A percentile compares a stretch with the other conserved stretches of the same genome.
Conservation (phyloP, 768 basidiomycete species). For the Thelephora aurantiotincta region DNA sequence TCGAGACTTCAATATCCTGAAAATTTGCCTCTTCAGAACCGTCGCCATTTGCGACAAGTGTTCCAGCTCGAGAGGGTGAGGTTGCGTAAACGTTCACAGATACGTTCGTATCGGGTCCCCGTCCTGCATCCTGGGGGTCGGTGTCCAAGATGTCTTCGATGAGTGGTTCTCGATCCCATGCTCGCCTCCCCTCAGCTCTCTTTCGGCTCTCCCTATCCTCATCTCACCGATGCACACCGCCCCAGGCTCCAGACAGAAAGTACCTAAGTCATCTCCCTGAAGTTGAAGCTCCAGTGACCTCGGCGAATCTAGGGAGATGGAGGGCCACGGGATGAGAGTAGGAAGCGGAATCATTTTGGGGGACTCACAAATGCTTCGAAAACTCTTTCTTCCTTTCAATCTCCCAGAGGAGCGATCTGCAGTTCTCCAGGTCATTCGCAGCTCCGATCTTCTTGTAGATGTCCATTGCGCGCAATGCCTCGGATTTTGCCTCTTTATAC, state of each 20-base stretch:
- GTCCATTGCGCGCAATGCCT: no score
- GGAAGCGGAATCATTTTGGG: no score
- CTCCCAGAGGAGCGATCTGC: no score
- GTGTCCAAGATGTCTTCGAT: slow-evolving; percentile 31
- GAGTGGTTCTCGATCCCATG: slow-evolving; percentile 43
- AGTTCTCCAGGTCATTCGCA: no score
- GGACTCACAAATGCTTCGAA: no score
- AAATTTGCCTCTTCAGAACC: slow-evolving; percentile 40
- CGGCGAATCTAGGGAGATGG: slow-evolving; percentile 85
- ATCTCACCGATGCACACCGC: slow-evolving; percentile 92
- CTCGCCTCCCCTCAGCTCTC: slow-evolving; percentile 73
- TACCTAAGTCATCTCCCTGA: slow-evolving; percentile 85
- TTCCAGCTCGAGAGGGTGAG: slow-evolving; percentile 12
- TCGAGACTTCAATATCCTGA: neutral
- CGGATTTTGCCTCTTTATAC: no score
- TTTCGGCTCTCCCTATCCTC: slow-evolving; percentile 77
- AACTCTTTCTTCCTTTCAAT: no score
- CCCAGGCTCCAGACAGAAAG: slow-evolving; percentile 85
- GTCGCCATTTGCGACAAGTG: slow-evolving; percentile 23
- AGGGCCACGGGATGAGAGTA: no score
- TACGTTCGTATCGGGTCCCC: slow-evolving; percentile 33
- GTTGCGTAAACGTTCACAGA: slow-evolving; percentile 47
- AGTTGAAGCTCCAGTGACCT: slow-evolving; percentile 76
- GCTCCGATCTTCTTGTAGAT: no score
- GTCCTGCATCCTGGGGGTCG: slow-evolving; percentile 25